These are phyloP conservation scores for Phyllosticta paracitricarpa DNA, from an alignment of 2,329 filamentous ascomycete species.

Conservation along the genomic window DNA sequence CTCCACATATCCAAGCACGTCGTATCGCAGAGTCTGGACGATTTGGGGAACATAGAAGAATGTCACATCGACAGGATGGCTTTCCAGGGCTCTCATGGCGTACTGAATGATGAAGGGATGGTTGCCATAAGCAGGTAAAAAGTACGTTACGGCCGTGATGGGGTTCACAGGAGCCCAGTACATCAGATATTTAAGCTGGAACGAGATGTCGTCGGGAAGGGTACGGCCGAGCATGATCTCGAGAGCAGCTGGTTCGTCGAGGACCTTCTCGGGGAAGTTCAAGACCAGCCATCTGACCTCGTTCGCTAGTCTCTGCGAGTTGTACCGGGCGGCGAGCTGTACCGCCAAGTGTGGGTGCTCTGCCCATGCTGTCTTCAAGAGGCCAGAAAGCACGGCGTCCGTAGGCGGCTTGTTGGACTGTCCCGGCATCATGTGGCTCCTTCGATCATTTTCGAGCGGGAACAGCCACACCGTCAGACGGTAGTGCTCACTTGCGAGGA, in stretches of 20 bases:
- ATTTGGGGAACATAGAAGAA: conserved; percentile 99
- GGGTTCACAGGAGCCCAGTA: conserved; percentile 93
- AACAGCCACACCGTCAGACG: conserved; percentile 84
- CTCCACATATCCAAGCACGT: conserved; percentile 87
- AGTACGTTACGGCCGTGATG: conserved; percentile 85
- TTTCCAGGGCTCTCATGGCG: conserved; percentile 88
- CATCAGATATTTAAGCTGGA: conserved; percentile 84
- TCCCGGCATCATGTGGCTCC: conserved; percentile 39
- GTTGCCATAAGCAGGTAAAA: conserved; percentile 81
- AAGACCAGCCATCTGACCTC: conserved; percentile 74
- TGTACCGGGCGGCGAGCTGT: conserved; percentile 70
- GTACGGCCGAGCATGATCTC: conserved; percentile 69
- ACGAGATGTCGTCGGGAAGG: conserved; percentile 68
- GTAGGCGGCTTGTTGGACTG: conserved; percentile 31
- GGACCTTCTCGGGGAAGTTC: conserved; percentile 72
- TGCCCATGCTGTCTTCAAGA: conserved; percentile 76
- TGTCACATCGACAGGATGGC: conserved; percentile 88
- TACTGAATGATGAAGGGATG: conserved; percentile 94
- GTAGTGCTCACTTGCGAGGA: conserved; percentile 76
- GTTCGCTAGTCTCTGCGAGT: conserved; percentile 58
- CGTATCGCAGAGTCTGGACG: conserved; percentile 88
- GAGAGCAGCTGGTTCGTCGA: conserved; percentile 72
- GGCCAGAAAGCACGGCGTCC: conserved; percentile 44
- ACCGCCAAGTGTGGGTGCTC: conserved; percentile 82
- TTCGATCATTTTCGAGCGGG: conserved; percentile 59